A percentile compares a stretch with the other conserved stretches of the same genome.
Evolutionary conservation across 345 rosid species (phyloP).

Genomic region (Linum lewisii): DNA sequence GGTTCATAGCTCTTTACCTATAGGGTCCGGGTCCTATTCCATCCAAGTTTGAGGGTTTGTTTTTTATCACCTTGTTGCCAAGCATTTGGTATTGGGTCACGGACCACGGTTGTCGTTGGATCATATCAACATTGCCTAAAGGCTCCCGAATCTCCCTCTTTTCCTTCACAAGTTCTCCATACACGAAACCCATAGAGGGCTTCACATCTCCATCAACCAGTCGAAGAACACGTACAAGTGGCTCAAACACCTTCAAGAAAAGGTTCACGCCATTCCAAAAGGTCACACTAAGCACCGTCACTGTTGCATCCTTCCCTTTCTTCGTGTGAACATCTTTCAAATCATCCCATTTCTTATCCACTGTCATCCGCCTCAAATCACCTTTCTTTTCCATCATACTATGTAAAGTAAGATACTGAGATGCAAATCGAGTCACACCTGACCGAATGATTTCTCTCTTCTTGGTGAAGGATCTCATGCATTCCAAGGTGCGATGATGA

Average conservation of each 20-base stretch:
- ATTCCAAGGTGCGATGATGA: not conserved
- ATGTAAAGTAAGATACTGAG: not conserved
- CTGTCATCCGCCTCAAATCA: not conserved
- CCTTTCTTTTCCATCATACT: not conserved
- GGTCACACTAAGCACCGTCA: not conserved
- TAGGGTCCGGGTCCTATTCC: no score
- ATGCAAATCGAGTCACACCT: not conserved
- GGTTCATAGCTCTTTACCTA: no score
- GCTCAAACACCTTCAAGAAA: not conserved
- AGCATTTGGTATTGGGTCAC: no score
- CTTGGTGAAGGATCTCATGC: not conserved
- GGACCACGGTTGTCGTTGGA: no score
- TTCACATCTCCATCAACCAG: constrained; percentile 3
- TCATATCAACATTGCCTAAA: no score
- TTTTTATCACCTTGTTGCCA: no score
- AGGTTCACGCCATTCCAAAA: not conserved
- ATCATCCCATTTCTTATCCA: not conserved
- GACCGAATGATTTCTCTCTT: not conserved
- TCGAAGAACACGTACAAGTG: not conserved
- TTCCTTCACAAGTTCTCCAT: constrained; percentile 1
- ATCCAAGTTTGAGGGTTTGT: no score
- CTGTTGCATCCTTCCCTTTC: not conserved
- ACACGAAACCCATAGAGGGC: not conserved
- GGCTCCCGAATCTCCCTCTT: not conserved
- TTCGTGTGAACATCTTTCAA: not conserved